Evolutionary conservation across 495 filamentous ascomycete species (phyloP), one percentile per base, ranked within the genome.

Genomic region (Talaromyces trachyspermus): DNA sequence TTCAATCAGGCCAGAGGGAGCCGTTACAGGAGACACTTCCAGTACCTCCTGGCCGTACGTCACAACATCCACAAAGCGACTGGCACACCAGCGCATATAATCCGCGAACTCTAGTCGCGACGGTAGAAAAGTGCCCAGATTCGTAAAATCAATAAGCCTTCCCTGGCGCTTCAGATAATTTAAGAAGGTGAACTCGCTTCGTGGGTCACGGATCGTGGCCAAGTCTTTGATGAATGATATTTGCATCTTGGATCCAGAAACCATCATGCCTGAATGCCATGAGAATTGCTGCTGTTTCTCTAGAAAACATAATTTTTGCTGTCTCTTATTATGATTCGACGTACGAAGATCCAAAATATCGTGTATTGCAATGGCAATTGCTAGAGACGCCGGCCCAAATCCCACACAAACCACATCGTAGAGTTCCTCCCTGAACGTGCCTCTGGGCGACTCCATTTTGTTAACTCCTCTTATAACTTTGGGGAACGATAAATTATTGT

Each of bases 211-310:
- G 36, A 95, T 66, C 7, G 88, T 92, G 9, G 92, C 91, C 49
- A 98, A 74, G 56, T 96, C 92, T 70, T 98, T 98, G 65, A 98
- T 74, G 74, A 96, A 98, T 25, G 87, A 91, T 49, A 98, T 96
- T 63, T 98, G 91, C 91, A 98, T 98, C 60, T 84, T 86, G 10
- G 89, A 85, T 38, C 88, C 88, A 0, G 89, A 88, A 1, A 98
- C 78, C 46, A 95, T 76, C 91, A 98, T 98, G 27, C 91, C 91
- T 2, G 84, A 79, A 62, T 98, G 91, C 91, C 91, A 96, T 41
- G 81, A 78, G 56, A 96, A 98, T 33, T 78, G 68, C 18, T 72
- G 57, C 67, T 98, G 91, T 50, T 83, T 82, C 68, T 96, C 91
- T 17, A 96, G 62, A 66, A 95, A 96, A 32, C 83, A 71, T 3